These are phyloP conservation scores for Bruguiera sexangula DNA, from an alignment of 345 rosid species.

Conservation along the genomic window DNA sequence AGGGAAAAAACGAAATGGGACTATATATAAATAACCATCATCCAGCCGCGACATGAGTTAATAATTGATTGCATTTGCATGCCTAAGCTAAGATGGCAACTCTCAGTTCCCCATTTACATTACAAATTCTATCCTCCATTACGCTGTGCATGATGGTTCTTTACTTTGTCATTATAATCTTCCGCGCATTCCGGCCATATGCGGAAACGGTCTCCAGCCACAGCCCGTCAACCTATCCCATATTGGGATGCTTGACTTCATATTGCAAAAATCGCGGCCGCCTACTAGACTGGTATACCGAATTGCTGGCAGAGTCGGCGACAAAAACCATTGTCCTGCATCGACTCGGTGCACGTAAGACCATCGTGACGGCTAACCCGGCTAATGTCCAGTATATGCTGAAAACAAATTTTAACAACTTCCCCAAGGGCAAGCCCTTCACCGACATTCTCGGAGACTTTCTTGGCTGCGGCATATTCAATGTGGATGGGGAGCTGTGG, in stretches of 20 bases:
- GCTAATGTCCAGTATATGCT: slow-evolving; percentile 74
- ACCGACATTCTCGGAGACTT: slow-evolving; percentile 78
- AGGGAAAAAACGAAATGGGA: too few species aligned
- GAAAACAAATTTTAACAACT: slow-evolving; percentile 75
- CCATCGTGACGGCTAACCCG: slow-evolving; percentile 72
- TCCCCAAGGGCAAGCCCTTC: slow-evolving; percentile 84
- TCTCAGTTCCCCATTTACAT: slow-evolving; percentile 16
- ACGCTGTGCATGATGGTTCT: slow-evolving; percentile 18
- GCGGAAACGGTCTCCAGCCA: slow-evolving; percentile 1
- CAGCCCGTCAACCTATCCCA: slow-evolving; percentile 52
- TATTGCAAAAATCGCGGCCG: slow-evolving; percentile 63
- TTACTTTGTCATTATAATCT: slow-evolving; percentile 16
- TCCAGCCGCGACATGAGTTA: neutral
- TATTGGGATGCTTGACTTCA: slow-evolving; percentile 68
- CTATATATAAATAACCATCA: too few species aligned
- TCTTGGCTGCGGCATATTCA: slow-evolving; percentile 34
- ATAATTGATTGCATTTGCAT: neutral
- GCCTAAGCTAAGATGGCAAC: slow-evolving; percentile 19
- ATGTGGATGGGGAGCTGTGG: slow-evolving; percentile 33
- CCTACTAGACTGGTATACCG: slow-evolving; percentile 78
- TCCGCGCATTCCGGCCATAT: slow-evolving; percentile 17
- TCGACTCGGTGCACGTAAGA: slow-evolving; percentile 57
- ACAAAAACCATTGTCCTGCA: slow-evolving; percentile 55
- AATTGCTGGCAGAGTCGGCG: slow-evolving; percentile 49
- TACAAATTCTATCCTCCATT: slow-evolving; percentile 12